phyloP scores from a whole-genome alignment of 768 basidiomycete species.

The Russula sp. region DNA sequence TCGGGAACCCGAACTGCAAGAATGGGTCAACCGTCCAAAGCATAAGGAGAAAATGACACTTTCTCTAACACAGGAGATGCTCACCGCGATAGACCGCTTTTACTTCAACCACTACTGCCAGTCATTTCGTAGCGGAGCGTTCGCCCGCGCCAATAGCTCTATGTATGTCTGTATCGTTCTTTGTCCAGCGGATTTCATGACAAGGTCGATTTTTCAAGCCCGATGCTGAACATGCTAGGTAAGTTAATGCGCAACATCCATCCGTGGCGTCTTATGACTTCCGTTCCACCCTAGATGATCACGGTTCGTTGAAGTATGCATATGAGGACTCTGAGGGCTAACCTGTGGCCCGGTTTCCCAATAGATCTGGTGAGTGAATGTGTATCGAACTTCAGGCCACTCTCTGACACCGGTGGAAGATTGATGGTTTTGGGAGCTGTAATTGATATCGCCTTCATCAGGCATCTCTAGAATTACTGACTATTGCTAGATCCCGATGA shows the following conservation, averaged over 20 bases:
- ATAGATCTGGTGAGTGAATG: constrained; percentile 13
- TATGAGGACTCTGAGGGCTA: not conserved
- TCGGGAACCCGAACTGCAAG: constrained; percentile 82
- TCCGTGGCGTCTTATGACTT: not conserved
- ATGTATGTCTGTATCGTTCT: constrained; percentile 50
- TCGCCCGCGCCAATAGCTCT: constrained; percentile 82
- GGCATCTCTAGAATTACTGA: constrained; percentile 3
- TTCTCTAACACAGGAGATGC: constrained; percentile 64
- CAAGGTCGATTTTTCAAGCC: constrained; percentile 36
- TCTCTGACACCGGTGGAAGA: constrained; percentile 34
- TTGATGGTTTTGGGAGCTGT: constrained; percentile 83
- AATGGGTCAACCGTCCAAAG: constrained; percentile 65
- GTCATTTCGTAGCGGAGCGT: constrained; percentile 79
- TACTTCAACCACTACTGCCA: constrained; percentile 91
- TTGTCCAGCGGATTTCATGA: not conserved
- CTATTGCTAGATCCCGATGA: constrained; percentile 65
- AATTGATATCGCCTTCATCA: constrained; percentile 27
- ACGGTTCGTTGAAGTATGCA: constrained; percentile 43
- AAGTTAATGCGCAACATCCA: constrained; percentile 22
- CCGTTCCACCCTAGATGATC: constrained; percentile 51
- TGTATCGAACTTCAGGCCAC: not conserved
- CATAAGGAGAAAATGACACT: constrained; percentile 49
- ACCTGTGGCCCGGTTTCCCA: not conserved
- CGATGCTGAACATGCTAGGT: constrained; percentile 87
- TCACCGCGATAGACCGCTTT: constrained; percentile 72